Conservation (phyloP, 352 stramenopile species). For the Thalassiosira hispida region DNA sequence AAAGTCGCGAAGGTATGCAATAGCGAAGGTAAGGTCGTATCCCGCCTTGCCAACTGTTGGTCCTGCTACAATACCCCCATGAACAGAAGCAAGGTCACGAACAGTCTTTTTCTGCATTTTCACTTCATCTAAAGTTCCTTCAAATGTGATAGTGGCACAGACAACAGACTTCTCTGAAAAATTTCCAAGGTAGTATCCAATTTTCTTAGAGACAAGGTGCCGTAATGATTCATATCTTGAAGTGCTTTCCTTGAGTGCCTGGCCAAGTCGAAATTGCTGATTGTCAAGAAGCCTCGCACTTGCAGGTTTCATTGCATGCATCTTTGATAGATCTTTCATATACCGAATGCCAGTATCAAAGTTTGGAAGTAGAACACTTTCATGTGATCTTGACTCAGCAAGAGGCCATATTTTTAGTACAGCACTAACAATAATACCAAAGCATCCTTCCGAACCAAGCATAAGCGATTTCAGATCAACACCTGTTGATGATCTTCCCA, state of each 20-base stretch:
- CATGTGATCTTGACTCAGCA: conserved; percentile 87
- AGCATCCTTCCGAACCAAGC: conserved; percentile 92
- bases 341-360: conserved; percentile 87
- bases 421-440: conserved; percentile 93
- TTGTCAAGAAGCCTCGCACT: conserved; percentile 93
- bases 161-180: conserved; percentile 88
- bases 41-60: conserved; percentile 89
- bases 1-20: conserved; percentile 94
- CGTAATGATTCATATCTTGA: conserved; percentile 48
- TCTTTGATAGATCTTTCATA: conserved; percentile 87
- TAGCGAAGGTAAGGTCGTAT: conserved; percentile 94
- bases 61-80: conserved; percentile 88
- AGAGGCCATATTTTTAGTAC: conserved; percentile 90
- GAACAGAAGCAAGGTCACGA: conserved; percentile 83
- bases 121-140: conserved; percentile 81
- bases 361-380: conserved; percentile 90
- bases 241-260: conserved; percentile 87
- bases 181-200: conserved; percentile 42
- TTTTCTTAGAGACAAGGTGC: conserved; percentile 34
- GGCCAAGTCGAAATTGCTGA: conserved; percentile 92
- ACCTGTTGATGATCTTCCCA: conserved; percentile 89
- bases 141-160: conserved; percentile 89
- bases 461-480: conserved; percentile 89
- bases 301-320: conserved; percentile 86
- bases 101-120: conserved; percentile 71